phyloP scores from a whole-genome alignment of 2,329 filamentous ascomycete species.

The Juglanconis juglandina region DNA sequence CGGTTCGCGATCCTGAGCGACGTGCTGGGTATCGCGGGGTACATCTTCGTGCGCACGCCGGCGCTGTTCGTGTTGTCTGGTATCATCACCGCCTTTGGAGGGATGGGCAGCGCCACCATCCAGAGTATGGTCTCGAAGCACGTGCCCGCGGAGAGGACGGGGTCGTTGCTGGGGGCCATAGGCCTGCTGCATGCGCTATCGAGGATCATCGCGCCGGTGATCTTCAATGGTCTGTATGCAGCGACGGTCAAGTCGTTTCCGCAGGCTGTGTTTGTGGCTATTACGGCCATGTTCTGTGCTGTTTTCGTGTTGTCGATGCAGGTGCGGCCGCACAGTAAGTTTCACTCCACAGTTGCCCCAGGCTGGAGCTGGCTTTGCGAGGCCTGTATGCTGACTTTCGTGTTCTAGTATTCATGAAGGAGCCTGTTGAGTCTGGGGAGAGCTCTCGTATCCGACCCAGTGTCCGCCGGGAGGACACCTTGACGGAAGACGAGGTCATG shows the following conservation, averaged over 20 bases:
- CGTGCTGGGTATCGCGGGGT: slow-evolving; percentile 71
- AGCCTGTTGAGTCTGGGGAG: background rate
- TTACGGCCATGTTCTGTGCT: slow-evolving; percentile 63
- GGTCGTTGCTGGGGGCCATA: slow-evolving; percentile 82
- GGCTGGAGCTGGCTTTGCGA: background rate
- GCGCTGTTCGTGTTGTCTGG: slow-evolving; percentile 69
- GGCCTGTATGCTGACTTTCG: background rate
- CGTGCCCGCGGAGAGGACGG: slow-evolving; percentile 75
- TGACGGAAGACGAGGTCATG: slow-evolving; percentile 23
- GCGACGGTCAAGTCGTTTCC: slow-evolving; percentile 73
- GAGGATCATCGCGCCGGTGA: slow-evolving; percentile 71
- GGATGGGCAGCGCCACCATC: slow-evolving; percentile 79
- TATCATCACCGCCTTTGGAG: slow-evolving; percentile 71
- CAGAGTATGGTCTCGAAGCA: slow-evolving; percentile 88
- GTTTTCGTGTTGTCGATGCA: slow-evolving; percentile 67
- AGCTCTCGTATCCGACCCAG: background rate
- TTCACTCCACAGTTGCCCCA: background rate
- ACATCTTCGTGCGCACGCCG: slow-evolving; percentile 60
- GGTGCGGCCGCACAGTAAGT: slow-evolving; percentile 71
- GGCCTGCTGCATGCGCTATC: slow-evolving; percentile 82
- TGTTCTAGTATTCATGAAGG: slow-evolving; percentile 21
- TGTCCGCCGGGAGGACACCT: slow-evolving; percentile 10
- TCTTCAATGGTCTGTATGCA: slow-evolving; percentile 86
- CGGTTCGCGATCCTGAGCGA: slow-evolving; percentile 74
- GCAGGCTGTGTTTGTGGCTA: slow-evolving; percentile 77